Percentiles rank a stretch among this genome's conserved stretches.
These are phyloP conservation scores for Strigomonas culicis DNA, from an alignment of 208 protist genomes.

Conservation along the genomic window DNA sequence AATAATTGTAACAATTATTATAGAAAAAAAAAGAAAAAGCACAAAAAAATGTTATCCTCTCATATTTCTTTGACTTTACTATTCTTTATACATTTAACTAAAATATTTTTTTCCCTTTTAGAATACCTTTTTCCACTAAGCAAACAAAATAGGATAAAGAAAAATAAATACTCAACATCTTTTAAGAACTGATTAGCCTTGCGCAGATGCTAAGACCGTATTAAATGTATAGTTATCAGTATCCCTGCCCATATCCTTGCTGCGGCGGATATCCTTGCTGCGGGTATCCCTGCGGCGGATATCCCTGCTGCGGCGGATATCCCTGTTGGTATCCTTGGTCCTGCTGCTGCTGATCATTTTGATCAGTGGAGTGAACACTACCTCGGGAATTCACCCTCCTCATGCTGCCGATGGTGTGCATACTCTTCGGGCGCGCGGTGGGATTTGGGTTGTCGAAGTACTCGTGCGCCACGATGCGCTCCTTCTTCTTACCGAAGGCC, in stretches of 20 bases:
- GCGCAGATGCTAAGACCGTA: too few species aligned
- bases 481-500: conserved; percentile 54
- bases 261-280: conserved; percentile 15
- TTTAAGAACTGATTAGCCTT: too few species aligned
- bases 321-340: conserved; percentile 8
- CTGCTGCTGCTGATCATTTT: conserved; percentile 1
- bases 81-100: background rate
- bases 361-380: background rate
- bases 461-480: conserved; percentile 52
- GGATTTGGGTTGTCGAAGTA: conserved; percentile 53
- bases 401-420: conserved; percentile 47
- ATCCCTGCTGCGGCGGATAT: background rate
- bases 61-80: too few species aligned
- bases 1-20: conserved; percentile 1
- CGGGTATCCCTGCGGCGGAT: conserved; percentile 13
- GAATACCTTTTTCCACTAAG: background rate
- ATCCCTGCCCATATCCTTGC: conserved; percentile 14
- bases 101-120: background rate
- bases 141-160: background rate
- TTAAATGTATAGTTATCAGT: background rate
- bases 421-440: conserved; percentile 32
- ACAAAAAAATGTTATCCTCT: background rate
- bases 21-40: conserved; percentile 8
- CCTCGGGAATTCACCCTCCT: conserved; percentile 2
- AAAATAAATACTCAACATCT: background rate